Evolutionary conservation across 768 basidiomycete genomes (phyloP).

Genomic region (Tricholoma sp.): DNA sequence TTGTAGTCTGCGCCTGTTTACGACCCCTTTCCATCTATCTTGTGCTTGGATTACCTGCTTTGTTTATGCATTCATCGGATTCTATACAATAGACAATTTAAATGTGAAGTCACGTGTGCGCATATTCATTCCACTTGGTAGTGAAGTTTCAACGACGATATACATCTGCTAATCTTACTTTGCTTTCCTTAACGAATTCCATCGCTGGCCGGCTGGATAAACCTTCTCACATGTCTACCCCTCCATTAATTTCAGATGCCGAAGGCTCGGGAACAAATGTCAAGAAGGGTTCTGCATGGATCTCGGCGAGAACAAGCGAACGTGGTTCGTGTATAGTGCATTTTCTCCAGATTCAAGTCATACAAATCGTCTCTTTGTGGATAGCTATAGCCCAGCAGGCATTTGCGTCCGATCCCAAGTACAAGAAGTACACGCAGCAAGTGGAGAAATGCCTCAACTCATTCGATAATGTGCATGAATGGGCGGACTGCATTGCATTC

Average conservation of each 20-base stretch:
- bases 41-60: not conserved
- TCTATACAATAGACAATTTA: not conserved
- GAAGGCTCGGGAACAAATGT: constrained; percentile 29
- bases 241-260: constrained; percentile 24
- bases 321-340: constrained; percentile 36
- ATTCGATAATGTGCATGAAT: constrained; percentile 96
- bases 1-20: constrained; percentile 14
- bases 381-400: constrained; percentile 47
- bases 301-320: constrained; percentile 41
- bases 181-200: constrained; percentile 6
- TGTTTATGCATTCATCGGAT: not conserved
- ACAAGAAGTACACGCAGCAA: constrained; percentile 87
- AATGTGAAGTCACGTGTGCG: not conserved
- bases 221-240: constrained; percentile 12
- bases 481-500: constrained; percentile 99
- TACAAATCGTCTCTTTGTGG: not conserved
- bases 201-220: constrained; percentile 16
- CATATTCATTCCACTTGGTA: too few species aligned
- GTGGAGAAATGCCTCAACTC: constrained; percentile 91
- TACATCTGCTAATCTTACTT: constrained; percentile 4
- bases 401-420: constrained; percentile 82
- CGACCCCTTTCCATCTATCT: not conserved
- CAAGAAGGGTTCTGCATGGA: constrained; percentile 36
- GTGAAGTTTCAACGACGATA: not conserved
- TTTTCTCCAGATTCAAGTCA: not conserved